Conservation (phyloP, 257 asterid species). For the Rubia yunnanensis region DNA sequence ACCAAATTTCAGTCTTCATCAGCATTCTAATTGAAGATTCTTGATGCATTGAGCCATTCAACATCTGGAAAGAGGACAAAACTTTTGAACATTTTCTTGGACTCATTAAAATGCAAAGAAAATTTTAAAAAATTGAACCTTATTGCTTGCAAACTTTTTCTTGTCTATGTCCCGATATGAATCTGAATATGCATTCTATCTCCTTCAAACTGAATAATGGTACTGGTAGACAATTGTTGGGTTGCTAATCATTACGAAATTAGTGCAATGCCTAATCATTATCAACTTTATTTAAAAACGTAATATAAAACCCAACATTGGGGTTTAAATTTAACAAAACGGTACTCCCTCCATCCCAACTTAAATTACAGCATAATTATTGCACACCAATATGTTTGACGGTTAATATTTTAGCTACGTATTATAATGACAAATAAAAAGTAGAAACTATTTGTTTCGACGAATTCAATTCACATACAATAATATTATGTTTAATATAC, state of each 20-base stretch:
- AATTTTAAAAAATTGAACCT: background rate
- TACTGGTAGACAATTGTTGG: slow-evolving; percentile 9
- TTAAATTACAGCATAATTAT: too few relatives aligned
- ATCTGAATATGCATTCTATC: background rate
- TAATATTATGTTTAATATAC: too few relatives aligned
- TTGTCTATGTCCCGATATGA: background rate
- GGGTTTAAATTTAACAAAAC: too few relatives aligned
- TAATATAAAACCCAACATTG: too few relatives aligned
- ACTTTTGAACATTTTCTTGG: slow-evolving; percentile 9
- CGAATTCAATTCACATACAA: too few relatives aligned
- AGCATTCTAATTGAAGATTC: background rate
- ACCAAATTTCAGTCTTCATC: too few relatives aligned
- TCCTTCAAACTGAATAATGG: slow-evolving; percentile 3
- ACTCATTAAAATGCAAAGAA: slow-evolving; percentile 9
- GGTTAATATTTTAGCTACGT: too few relatives aligned
- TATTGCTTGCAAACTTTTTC: background rate
- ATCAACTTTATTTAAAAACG: too few relatives aligned
- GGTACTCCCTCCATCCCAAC: too few relatives aligned
- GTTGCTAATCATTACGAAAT: slow-evolving; percentile 27
- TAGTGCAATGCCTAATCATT: slow-evolving; percentile 39
- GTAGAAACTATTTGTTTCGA: too few relatives aligned
- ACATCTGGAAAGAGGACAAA: background rate
- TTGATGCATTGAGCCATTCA: slow-evolving; percentile 4
- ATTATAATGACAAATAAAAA: too few relatives aligned
- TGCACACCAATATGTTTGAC: too few relatives aligned